These are phyloP conservation scores for Trichophyton rubrum DNA, from an alignment of 2,329 filamentous ascomycete genomes.

Conservation along the genomic window DNA sequence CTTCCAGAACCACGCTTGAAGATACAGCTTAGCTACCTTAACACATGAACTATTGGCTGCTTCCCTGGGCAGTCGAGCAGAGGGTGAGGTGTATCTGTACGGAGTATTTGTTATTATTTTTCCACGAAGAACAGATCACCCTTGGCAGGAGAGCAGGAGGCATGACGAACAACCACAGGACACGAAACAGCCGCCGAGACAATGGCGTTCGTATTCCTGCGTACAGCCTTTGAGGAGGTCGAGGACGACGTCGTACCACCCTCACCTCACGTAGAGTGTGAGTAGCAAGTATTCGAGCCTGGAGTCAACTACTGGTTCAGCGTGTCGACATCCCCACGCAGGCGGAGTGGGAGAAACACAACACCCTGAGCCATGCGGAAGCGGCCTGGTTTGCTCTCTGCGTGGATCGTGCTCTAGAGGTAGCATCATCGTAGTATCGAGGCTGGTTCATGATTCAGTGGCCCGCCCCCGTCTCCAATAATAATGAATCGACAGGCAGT, in stretches of 20 bases:
- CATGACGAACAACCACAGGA: background rate
- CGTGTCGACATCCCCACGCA: too few species aligned
- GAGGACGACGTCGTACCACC: background rate
- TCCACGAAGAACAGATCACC: background rate
- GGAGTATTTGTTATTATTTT: background rate
- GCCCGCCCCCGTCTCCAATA: background rate
- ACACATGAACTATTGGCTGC: background rate
- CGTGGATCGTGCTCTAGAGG: background rate
- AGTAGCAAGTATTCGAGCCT: too few species aligned
- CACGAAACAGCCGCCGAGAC: constrained; percentile 1
- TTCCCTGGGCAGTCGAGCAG: background rate
- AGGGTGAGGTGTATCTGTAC: background rate
- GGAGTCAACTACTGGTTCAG: too few species aligned
- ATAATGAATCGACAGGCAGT: background rate
- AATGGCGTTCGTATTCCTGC: constrained; percentile 1
- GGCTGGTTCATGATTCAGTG: background rate
- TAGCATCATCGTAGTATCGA: background rate
- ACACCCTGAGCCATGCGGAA: background rate
- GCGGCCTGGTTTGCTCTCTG: background rate
- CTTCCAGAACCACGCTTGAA: background rate
- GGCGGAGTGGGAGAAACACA: background rate
- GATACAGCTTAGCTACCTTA: background rate
- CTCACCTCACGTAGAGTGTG: background rate
- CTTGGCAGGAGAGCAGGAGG: background rate
- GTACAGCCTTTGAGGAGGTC: background rate